Base-by-base conservation (phyloP, 2,329 filamentous ascomycete genomes). In the Pezicula rhizophila region DNA sequence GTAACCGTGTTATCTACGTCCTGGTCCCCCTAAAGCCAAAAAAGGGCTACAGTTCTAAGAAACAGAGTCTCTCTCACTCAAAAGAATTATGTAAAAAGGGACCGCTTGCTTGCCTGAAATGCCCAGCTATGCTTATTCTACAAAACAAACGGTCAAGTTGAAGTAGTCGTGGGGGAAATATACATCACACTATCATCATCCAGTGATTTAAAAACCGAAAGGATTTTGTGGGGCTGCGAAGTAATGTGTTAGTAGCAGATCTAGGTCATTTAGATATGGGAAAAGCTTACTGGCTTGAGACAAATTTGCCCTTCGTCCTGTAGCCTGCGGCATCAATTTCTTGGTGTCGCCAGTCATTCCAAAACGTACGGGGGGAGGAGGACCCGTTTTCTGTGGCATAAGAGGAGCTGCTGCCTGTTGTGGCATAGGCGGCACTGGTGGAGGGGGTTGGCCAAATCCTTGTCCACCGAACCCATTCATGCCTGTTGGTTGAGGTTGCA, bases 221-320 rank as follows among this genome's bases (percentile, higher is more conserved):
- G 83, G 83, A 64, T 87, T 87, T 60, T 82, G 75, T 45, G 83
- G 81, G 50, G 83, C 82, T 86, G 57, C 40, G 38, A 28, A 28
- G 40, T 45, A 50, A 49, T 58, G 49, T 56, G 56, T 45, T 54
- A 54, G 14, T 23, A 18, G 2, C 23, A 41, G 28, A 33, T 41
- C 50, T 38, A 39, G 42, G 33, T 38, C 26, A 12, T 25, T 35
- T 25, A 28, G 34, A 18, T 23, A 33, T 35, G 42, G 41, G 42
- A 50, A 41, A 28, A 50, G 91, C 92, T 86, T 84, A 97, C 92
- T 99, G 63, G 93, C 93, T 81, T 95, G 88, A 46, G 87, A 78
- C 58, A 99, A 77, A 67, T 97, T 96, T 49, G 93, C 93, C 73
- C 87, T 83, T 60, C 87, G 77, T 55, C 93, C 93, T 6, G 93